Evolutionary conservation across 2,329 filamentous ascomycete species (phyloP), one percentile per base, ranked within the genome.

Genomic region (Thelonectria discophora): DNA sequence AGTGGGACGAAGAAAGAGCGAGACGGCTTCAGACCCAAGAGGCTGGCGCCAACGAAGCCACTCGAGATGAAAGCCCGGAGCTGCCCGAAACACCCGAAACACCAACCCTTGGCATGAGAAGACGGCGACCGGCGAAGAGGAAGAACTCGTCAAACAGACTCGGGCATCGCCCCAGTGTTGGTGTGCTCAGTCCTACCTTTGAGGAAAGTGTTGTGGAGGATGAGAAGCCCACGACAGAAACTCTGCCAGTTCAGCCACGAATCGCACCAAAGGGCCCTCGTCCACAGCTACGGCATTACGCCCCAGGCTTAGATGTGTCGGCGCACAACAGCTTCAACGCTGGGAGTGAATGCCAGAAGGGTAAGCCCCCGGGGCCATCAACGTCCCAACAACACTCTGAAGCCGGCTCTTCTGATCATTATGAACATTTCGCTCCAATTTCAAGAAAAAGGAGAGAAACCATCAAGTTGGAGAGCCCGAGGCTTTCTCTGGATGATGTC

Each of bases 51-150:
- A 9, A 42, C 27, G 2, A 32, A 40, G 9, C 12, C 20, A 18
- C 9, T 18, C 15, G 67, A 47, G 68, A 69, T 27, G 68, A 62
- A 15, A 81, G 79, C 7, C 75, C 78, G 8, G 75, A 76, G n/a
- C n/a, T n/a, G n/a, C 75, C 76, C 1, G 75, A 73, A 39, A 79
- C 75, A 30, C 74, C 78, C 32, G 75, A 73, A 39, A 79, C 75
- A 30, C 74, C 78, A 34, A 76, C 76, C 1, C 48, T 62, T 8
- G 63, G 63, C 20, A 46, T 69, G 48, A 69, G 42, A 24, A 64
- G 69, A 40, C 69, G 70, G 47, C 65, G 71, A 13, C 64, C 68
- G 3, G 66, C 61, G 20, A 64, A 61, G 4, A 48, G 63, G 34
- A 69, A 56, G 15, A 74, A 67, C 30, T 59, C 65, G 10, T 72